Base-by-base conservation (phyloP, 1,139 yeast genomes). In the Yamadazyma spencermartinsiae region DNA sequence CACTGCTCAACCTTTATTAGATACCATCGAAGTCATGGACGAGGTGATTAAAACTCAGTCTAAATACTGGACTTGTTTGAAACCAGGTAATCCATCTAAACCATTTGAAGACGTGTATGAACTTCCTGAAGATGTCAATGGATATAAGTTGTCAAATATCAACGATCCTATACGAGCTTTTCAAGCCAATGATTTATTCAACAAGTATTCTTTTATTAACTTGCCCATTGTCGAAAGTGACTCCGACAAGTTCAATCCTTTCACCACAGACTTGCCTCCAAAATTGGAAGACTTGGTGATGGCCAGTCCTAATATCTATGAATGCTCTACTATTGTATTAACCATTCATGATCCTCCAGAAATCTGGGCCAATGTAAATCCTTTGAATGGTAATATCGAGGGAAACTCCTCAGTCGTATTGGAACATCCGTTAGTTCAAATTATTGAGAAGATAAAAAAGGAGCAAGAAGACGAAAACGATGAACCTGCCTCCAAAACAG, bases 281-380 rank as follows among this genome's bases (percentile, higher is more conserved):
- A 71, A 76, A 37, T 66, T 76, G 39, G 85, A 80, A 16, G 86
- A 88, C 48, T 82, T 86, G 40, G 77, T 90, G 10, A 60, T 90
- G 37, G 86, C 95, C 21, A 80, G 95, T 13, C 85, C 89, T 4
- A 78, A 81, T 45, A 75, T 90, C 17, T 82, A 82, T 56, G 73
- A 78, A 10, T 69, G 81, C 34, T 74, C 79, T 15, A 78, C 85
- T 6, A 61, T 90, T 7, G 67, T 89, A 12, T 68, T 92, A 12
- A 63, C 87, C 7, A 79, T 90, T 11, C 98, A 90, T 59, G 98
- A 90, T 53, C 89, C 98, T 2, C 90, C 97, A 2, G 95, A 89
- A 45, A 74, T 92, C 6, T 89, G 96, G 96, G 96, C 95, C 1
- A 80, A 84, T 46, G 67, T 83, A 21, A 89, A 89, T 56, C 89